phyloP scores from a whole-genome alignment of 805 yeast genomes.

The Ogataea pini region DNA sequence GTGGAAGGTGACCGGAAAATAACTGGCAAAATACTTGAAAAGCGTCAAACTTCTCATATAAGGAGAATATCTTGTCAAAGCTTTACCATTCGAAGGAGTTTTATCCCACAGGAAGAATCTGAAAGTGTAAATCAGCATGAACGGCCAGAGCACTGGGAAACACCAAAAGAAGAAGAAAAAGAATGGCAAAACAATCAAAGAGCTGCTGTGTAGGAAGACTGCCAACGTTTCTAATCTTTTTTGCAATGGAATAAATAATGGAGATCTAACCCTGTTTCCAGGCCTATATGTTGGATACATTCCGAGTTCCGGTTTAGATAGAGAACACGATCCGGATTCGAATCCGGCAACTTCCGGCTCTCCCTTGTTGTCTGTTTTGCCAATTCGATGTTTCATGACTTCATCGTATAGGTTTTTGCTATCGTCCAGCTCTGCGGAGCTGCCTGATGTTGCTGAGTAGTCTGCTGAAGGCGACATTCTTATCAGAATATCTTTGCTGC shows the following conservation, averaged over 20 bases:
- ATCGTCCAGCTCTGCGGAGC: background rate
- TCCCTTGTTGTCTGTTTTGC: background rate
- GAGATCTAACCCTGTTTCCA: slow-evolving; percentile 48
- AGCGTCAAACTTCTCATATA: slow-evolving; percentile 56
- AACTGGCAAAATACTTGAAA: slow-evolving; percentile 73
- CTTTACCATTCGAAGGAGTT: slow-evolving; percentile 75
- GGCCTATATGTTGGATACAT: slow-evolving; percentile 25
- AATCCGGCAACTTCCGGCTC: background rate
- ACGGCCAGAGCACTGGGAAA: slow-evolving; percentile 55
- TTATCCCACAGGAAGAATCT: slow-evolving; percentile 59
- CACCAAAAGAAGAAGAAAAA: slow-evolving; percentile 60
- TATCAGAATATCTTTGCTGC: background rate
- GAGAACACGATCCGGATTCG: background rate
- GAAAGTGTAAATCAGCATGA: slow-evolving; percentile 61
- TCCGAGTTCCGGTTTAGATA: background rate
- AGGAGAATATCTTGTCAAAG: slow-evolving; percentile 53
- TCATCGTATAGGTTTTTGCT: background rate
- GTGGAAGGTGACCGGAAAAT: slow-evolving; percentile 76
- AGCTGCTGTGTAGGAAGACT: slow-evolving; percentile 71
- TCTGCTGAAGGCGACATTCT: slow-evolving; percentile 7
- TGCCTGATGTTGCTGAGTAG: background rate
- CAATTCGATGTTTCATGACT: background rate
- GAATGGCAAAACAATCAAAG: slow-evolving; percentile 60
- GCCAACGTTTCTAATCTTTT: slow-evolving; percentile 67
- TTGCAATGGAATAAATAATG: slow-evolving; percentile 52